Conservation (phyloP, 257 asterid genomes). For the Ocimum tenuiflorum region DNA sequence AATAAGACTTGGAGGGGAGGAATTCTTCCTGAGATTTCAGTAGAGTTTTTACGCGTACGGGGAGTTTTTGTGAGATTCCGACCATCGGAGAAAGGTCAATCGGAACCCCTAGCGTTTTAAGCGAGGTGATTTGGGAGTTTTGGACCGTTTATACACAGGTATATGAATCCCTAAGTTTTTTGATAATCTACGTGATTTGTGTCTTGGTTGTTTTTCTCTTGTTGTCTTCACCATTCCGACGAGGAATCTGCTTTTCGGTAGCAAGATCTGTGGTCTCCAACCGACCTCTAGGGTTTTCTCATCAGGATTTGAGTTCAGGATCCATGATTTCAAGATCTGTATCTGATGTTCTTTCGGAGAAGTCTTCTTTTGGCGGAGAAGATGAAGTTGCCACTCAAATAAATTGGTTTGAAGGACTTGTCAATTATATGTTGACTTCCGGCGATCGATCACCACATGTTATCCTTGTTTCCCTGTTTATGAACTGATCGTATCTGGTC, state of each 20-base stretch:
- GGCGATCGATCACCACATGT: slow-evolving; percentile 18
- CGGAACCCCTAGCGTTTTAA: slow-evolving; percentile 16
- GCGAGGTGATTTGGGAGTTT: slow-evolving; percentile 23
- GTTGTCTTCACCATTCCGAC: slow-evolving; percentile 23
- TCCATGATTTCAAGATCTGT: slow-evolving; percentile 31
- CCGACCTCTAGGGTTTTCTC: slow-evolving; percentile 22
- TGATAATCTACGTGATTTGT: slow-evolving; percentile 38
- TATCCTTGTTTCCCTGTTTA: slow-evolving; percentile 4
- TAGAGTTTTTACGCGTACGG: background rate
- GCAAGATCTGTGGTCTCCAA: slow-evolving; percentile 36
- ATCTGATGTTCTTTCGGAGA: slow-evolving; percentile 15
- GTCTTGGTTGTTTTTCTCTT: slow-evolving; percentile 31
- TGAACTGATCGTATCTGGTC: slow-evolving; percentile 1
- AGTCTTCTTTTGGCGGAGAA: slow-evolving; percentile 11
- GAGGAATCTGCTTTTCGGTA: slow-evolving; percentile 18
- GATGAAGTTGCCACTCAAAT: slow-evolving; percentile 6
- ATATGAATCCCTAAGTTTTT: slow-evolving; percentile 40
- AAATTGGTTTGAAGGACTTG: slow-evolving; percentile 12
- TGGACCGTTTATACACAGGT: slow-evolving; percentile 31
- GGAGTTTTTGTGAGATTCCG: slow-evolving; percentile 19
- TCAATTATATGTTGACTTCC: slow-evolving; percentile 11
- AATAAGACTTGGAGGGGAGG: slow-evolving; percentile 11
- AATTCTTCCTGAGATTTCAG: slow-evolving; percentile 7
- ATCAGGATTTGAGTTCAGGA: slow-evolving; percentile 26
- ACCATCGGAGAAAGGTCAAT: slow-evolving; percentile 21